Evolutionary conservation across 140 eudicot genomes (phyloP), one percentile per base, ranked within the genome.

Genomic region (Senecio squalidus): DNA sequence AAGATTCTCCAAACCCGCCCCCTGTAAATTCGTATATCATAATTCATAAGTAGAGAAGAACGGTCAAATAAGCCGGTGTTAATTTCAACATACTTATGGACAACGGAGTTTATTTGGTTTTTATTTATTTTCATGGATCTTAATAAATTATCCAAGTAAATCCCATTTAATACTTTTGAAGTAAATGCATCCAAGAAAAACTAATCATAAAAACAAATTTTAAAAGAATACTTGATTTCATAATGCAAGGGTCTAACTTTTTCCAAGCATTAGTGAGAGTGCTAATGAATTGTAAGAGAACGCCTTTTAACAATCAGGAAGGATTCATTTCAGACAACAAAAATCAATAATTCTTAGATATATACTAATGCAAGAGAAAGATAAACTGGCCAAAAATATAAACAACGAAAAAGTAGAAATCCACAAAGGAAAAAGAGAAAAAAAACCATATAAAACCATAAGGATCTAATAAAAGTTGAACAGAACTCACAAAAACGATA

Each of bases 1-100:
- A 53, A 92, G 96, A 72, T 92, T 92, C 64, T 82, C 89, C 80
- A 92, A 69, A 28, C 99, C 99, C 54, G 99, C 99, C 46, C 99
- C 99, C 99, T 92, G 85, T 61, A n/a, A n/a, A n/a, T n/a, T n/a
- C 63, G 17, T 69, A 64, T 25, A 58, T 30, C n/a, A 15, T n/a
- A n/a, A 56, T 55, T 5, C 55, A 39, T 60, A 26, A 21, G 43
- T 6, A 23, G 3, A 25, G 25, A 28, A 15, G 13, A 43, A 24
- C 21, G 11, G 14, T 23, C 31, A 60, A n/a, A 67, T 31, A 62
- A 54, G 39, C 17, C 5, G 5, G 17, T 24, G 13, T 1, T 45
- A n/a, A 20, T 45, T 45, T 45, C 52, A 0, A 20, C 23, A 0
- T 16, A 45, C 15, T 40, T n/a, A 40, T 40, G 47, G 47, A 20